A percentile compares a stretch with the other conserved stretches of the same genome.
phyloP scores from a whole-genome alignment of 208 protist species.

The Leptomonas seymouri region DNA sequence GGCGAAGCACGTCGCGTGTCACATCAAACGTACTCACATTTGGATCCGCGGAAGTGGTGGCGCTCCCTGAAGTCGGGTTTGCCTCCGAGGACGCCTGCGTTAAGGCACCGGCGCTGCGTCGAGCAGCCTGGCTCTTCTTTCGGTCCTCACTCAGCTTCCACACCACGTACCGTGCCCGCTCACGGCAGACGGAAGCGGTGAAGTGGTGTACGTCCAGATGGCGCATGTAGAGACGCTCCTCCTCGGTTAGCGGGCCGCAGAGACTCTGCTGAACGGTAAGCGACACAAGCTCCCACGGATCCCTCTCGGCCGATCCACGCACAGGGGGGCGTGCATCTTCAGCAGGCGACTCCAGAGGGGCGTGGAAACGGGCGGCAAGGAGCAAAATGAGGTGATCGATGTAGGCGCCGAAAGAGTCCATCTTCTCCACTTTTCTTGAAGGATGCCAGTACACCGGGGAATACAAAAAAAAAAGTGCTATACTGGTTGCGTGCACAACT shows the following conservation, averaged over 20 bases:
- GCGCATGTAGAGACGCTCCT: slow-evolving; percentile 54
- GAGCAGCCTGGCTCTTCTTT: background rate
- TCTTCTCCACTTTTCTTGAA: background rate
- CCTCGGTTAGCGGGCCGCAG: slow-evolving; percentile 40
- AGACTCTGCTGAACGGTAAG: slow-evolving; percentile 58
- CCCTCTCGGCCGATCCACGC: slow-evolving; percentile 2
- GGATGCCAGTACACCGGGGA: no score
- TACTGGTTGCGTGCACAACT: no score
- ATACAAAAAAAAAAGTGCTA: no score
- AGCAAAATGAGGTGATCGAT: slow-evolving; percentile 89
- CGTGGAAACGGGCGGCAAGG: slow-evolving; percentile 76
- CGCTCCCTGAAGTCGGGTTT: background rate
- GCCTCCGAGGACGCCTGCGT: background rate
- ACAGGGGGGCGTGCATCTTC: slow-evolving; percentile 17
- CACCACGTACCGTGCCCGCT: slow-evolving; percentile 63
- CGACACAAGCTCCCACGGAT: slow-evolving; percentile 69
- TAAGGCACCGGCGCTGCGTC: background rate
- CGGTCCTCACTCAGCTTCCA: slow-evolving; percentile 45
- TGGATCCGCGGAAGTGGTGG: background rate
- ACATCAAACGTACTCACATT: slow-evolving; percentile 46
- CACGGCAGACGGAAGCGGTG: slow-evolving; percentile 58
- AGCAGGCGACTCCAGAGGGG: slow-evolving; percentile 39
- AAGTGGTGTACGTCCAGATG: slow-evolving; percentile 63
- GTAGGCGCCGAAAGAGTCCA: slow-evolving; percentile 58
- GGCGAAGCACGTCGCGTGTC: slow-evolving; percentile 54